Percentiles rank a stretch among this genome's conserved stretches.
Conservation (phyloP, 495 filamentous ascomycete species). For the Cercophora scortea region DNA sequence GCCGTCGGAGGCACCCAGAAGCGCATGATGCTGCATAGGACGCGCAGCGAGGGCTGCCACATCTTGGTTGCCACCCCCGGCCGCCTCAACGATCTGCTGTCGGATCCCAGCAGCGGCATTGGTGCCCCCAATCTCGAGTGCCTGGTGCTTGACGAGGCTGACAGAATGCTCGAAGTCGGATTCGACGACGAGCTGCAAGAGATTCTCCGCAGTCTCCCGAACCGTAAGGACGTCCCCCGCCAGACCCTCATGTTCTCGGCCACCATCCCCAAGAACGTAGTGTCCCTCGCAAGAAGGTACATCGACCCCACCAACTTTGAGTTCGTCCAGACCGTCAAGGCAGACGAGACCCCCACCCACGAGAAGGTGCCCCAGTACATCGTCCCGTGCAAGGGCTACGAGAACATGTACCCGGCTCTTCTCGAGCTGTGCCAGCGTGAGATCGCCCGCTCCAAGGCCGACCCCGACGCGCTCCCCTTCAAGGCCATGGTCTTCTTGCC, state of each 20-base stretch:
- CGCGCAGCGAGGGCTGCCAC: constrained; percentile 72
- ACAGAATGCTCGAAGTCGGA: constrained; percentile 83
- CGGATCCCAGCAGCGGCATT: constrained; percentile 58
- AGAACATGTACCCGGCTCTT: constrained; percentile 70
- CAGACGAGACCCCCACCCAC: constrained; percentile 78
- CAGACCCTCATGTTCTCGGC: constrained; percentile 94
- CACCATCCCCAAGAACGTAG: constrained; percentile 77
- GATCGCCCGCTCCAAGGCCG: constrained; percentile 25
- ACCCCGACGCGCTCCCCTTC: constrained; percentile 53
- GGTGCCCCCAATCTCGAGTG: constrained; percentile 62
- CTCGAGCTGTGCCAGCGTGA: constrained; percentile 64
- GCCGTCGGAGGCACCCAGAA: constrained; percentile 90
- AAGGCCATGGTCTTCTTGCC: constrained; percentile 91
- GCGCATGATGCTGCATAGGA: constrained; percentile 47
- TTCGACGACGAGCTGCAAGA: constrained; percentile 70
- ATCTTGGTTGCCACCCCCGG: constrained; percentile 87
- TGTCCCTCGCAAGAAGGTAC: constrained; percentile 58
- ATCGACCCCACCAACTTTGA: constrained; percentile 54
- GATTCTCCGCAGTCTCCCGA: constrained; percentile 62
- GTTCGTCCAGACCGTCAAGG: constrained; percentile 73
- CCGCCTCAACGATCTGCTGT: constrained; percentile 75
- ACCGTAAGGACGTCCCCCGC: constrained; percentile 48
- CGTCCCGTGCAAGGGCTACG: constrained; percentile 54
- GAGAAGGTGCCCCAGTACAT: constrained; percentile 71
- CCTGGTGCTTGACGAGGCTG: constrained; percentile 92